Evolutionary conservation across 495 filamentous ascomycete species (phyloP).

Genomic region (Penicillium argentinense): DNA sequence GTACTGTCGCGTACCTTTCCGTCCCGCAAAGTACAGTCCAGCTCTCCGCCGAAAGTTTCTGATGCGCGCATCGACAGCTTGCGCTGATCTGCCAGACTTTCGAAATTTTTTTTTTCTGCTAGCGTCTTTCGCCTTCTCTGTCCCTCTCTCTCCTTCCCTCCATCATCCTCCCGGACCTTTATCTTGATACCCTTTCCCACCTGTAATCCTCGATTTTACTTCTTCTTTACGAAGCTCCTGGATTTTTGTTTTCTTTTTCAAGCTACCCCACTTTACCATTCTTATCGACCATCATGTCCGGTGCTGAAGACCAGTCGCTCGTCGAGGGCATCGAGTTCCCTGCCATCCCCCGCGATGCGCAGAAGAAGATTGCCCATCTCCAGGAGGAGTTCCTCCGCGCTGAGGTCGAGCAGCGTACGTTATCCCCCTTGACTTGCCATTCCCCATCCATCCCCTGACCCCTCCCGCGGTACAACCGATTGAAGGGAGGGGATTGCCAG

Average conservation of each 20-base stretch:
- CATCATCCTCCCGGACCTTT: slow-evolving; percentile 2
- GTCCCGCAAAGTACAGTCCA: slow-evolving; percentile 5
- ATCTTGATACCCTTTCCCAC: slow-evolving; percentile 3
- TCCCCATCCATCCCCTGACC: background rate
- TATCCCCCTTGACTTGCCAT: slow-evolving; percentile 1
- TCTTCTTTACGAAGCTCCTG: background rate
- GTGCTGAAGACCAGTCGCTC: slow-evolving; percentile 25
- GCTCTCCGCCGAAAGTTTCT: background rate
- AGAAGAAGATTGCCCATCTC: slow-evolving; percentile 33
- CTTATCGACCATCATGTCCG: slow-evolving; percentile 24
- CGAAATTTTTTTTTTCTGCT: slow-evolving; percentile 14
- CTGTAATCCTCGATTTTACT: background rate
- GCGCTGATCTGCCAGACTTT: slow-evolving; percentile 16
- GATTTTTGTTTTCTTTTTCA: background rate
- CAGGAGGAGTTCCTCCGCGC: slow-evolving; percentile 40
- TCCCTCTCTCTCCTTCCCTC: slow-evolving; percentile 14
- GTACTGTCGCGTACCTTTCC: no score
- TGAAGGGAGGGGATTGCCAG: background rate
- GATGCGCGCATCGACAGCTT: slow-evolving; percentile 18
- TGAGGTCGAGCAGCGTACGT: slow-evolving; percentile 46
- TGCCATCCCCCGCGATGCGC: slow-evolving; percentile 29
- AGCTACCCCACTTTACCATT: background rate
- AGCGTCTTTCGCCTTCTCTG: slow-evolving; percentile 1
- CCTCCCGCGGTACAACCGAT: background rate
- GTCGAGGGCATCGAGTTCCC: slow-evolving; percentile 36